phyloP scores from a whole-genome alignment of 2,329 filamentous ascomycete species.

The Leptographium procerum region DNA sequence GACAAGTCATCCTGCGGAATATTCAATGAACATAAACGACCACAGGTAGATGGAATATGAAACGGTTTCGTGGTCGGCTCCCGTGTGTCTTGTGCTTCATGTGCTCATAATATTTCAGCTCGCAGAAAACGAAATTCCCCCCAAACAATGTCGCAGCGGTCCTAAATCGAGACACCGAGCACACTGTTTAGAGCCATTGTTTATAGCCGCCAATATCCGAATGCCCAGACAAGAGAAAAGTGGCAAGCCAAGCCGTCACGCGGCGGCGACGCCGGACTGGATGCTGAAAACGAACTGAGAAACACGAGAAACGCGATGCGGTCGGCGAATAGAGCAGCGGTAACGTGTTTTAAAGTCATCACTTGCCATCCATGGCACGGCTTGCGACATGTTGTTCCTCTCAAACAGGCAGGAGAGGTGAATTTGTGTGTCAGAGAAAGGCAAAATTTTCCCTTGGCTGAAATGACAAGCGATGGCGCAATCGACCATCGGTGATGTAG shows the following conservation, averaged over 20 bases:
- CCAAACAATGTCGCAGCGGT: no score
- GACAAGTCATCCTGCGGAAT: background rate
- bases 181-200: no score
- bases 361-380: background rate
- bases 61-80: no score
- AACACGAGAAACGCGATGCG: background rate
- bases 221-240: no score
- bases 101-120: no score
- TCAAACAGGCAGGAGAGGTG: background rate
- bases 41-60: no score
- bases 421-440: slow-evolving; percentile 1
- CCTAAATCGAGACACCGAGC: no score
- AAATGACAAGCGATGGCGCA: background rate
- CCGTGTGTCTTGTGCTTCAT: no score
- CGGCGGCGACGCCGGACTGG: no score
- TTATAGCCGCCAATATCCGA: no score
- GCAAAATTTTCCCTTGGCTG: background rate
- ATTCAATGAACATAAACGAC: background rate
- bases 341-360: background rate
- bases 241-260: no score
- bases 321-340: background rate
- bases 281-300: background rate
- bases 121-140: no score
- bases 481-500: background rate
- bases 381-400: background rate